Percentiles rank a stretch among this genome's conserved stretches.
phyloP scores from a whole-genome alignment of 1,284 basidiomycete species.

The Malassezia vespertilionis region DNA sequence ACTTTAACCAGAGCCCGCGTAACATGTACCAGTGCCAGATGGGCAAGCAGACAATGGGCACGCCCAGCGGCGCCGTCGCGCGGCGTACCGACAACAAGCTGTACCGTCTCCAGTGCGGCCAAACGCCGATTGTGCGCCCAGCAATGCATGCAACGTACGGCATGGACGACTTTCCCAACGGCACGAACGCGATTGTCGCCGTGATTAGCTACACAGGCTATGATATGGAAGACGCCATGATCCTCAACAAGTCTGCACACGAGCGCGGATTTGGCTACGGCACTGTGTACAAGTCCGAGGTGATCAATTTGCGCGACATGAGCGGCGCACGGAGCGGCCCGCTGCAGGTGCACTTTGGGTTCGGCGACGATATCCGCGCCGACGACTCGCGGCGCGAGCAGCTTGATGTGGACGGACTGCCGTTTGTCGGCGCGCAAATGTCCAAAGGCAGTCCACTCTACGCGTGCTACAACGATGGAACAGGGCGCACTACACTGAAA shows the following conservation, averaged over 20 bases:
- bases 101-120: conserved; percentile 86
- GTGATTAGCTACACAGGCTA: conserved; percentile 99
- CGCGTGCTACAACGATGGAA: conserved; percentile 78
- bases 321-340: conserved; percentile 54
- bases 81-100: conserved; percentile 98
- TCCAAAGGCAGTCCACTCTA: conserved; percentile 61
- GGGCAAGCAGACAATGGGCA: conserved; percentile 99
- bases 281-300: conserved; percentile 89
- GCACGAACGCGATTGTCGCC: conserved; percentile 93
- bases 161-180: conserved; percentile 97
- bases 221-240: conserved; percentile 99
- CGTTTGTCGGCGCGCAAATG: conserved; percentile 63
- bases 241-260: conserved; percentile 95
- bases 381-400: conserved; percentile 50
- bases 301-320: conserved; percentile 75
- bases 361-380: conserved; percentile 53
- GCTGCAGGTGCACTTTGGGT: conserved; percentile 60
- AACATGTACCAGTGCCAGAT: conserved; percentile 69
- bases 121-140: conserved; percentile 89
- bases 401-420: conserved; percentile 75
- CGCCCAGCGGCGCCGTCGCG: conserved; percentile 77
- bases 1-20: conserved; percentile 74
- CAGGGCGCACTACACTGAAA: conserved; percentile 68
- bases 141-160: conserved; percentile 86
- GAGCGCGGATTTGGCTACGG: conserved; percentile 97